These are phyloP conservation scores for Ophiocordyceps robertsii DNA, from an alignment of 2,329 filamentous ascomycete species.

Conservation along the genomic window DNA sequence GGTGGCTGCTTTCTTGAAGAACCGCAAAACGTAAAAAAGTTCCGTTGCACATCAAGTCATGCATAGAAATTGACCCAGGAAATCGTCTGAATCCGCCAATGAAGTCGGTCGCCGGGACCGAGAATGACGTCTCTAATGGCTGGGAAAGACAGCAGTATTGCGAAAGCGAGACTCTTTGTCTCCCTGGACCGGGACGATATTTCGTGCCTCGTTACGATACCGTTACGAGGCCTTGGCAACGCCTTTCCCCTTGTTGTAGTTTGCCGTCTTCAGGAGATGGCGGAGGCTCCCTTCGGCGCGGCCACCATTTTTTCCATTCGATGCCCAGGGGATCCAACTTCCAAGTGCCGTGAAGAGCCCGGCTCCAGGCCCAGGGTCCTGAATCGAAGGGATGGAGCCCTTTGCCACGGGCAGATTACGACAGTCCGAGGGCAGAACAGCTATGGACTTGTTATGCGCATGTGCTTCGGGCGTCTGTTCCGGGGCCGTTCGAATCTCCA, in stretches of 20 bases:
- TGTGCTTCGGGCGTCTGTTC: conserved; percentile 12
- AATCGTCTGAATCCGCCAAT: too few species aligned
- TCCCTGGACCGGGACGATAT: not conserved
- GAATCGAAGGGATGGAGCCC: not conserved
- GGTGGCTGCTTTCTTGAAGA: too few species aligned
- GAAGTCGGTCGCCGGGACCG: too few species aligned
- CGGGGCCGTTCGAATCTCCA: conserved; percentile 28
- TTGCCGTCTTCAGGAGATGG: conserved; percentile 30
- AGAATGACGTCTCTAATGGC: too few species aligned
- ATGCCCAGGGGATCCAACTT: conserved; percentile 7
- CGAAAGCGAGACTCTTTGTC: too few species aligned
- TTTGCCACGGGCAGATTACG: not conserved
- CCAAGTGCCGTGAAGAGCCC: conserved; percentile 5
- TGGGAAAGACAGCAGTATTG: too few species aligned
- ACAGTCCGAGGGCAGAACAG: conserved; percentile 7
- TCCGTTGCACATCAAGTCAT: too few species aligned
- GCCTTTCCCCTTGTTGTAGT: conserved; percentile 21
- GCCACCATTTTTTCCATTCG: conserved; percentile 17
- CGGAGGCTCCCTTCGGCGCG: conserved; percentile 44
- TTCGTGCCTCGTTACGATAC: not conserved
- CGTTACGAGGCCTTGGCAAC: conserved; percentile 8
- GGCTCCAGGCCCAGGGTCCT: conserved; percentile 1
- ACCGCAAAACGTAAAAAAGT: too few species aligned
- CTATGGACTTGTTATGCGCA: conserved; percentile 4
- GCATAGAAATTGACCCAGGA: too few species aligned